These are phyloP conservation scores for Populus deltoides DNA, from an alignment of 345 rosid species.

Conservation along the genomic window DNA sequence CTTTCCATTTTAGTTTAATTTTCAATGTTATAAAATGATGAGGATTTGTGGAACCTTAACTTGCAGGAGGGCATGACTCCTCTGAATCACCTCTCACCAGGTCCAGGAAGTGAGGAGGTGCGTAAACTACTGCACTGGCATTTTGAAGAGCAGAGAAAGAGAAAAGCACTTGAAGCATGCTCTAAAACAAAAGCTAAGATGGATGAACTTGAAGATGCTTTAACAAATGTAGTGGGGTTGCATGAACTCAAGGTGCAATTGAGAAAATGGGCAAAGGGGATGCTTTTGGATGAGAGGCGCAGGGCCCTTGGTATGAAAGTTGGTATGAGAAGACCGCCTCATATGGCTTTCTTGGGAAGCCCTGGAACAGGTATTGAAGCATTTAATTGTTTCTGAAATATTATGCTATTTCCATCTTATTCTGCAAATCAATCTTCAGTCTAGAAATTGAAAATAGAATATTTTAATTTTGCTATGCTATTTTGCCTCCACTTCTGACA, in stretches of 20 bases:
- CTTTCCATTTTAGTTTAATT: neutral
- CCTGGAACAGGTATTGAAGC: conserved; percentile 81
- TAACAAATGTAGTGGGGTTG: conserved; percentile 73
- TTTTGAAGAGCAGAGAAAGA: conserved; percentile 79
- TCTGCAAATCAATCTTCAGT: neutral
- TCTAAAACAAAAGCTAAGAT: conserved; percentile 77
- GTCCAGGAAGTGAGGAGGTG: conserved; percentile 74
- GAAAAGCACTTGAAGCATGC: conserved; percentile 73
- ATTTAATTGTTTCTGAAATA: neutral
- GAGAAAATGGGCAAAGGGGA: conserved; percentile 95
- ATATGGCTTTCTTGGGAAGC: conserved; percentile 97
- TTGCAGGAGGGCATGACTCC: conserved; percentile 95
- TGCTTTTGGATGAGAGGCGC: conserved; percentile 98
- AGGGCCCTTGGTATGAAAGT: conserved; percentile 83
- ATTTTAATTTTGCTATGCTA: neutral
- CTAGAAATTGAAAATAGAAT: neutral
- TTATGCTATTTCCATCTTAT: neutral
- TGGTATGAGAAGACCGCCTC: conserved; percentile 85
- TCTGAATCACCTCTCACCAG: conserved; percentile 71
- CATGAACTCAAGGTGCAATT: conserved; percentile 81
- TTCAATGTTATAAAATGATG: conserved; percentile 5
- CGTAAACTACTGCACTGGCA: conserved; percentile 50
- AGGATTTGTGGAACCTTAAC: conserved; percentile 12
- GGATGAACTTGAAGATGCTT: conserved; percentile 82
- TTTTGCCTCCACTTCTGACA: neutral